Evolutionary conservation across 2,329 filamentous ascomycete genomes (phyloP).

Genomic region (Aspergillus tubingensis): DNA sequence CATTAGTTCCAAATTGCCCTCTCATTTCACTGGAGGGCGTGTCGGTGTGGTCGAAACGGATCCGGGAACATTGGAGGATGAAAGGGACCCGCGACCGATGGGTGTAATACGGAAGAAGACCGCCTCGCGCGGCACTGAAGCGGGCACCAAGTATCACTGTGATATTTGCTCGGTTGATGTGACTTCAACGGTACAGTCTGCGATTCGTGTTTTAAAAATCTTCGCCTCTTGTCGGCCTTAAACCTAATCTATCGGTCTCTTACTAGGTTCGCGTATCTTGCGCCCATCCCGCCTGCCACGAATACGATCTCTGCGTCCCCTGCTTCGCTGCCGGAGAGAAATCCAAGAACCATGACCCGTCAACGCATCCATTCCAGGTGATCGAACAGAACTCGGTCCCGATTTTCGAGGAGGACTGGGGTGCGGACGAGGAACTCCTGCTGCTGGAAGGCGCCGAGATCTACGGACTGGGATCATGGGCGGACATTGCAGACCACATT

Average conservation of each 20-base stretch:
- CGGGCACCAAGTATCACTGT: slow-evolving; percentile 92
- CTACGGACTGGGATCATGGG: slow-evolving; percentile 95
- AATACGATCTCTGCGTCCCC: slow-evolving; percentile 95
- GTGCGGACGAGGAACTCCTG: slow-evolving; percentile 93
- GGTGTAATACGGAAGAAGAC: slow-evolving; percentile 97
- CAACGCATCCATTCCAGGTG: slow-evolving; percentile 83
- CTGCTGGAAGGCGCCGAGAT: slow-evolving; percentile 92
- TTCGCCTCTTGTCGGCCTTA: neutral
- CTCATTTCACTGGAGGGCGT: slow-evolving; percentile 32
- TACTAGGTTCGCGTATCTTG: slow-evolving; percentile 88
- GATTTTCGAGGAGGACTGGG: slow-evolving; percentile 93
- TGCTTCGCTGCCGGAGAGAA: slow-evolving; percentile 84
- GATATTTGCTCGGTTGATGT: slow-evolving; percentile 97
- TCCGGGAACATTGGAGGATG: slow-evolving; percentile 42
- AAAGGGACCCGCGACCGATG: slow-evolving; percentile 58
- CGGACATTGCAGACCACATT: slow-evolving; percentile 96
- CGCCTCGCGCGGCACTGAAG: slow-evolving; percentile 78
- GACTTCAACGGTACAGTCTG: slow-evolving; percentile 75
- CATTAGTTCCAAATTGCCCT: slow-evolving; percentile 25
- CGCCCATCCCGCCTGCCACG: slow-evolving; percentile 77
- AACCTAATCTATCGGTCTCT: slow-evolving; percentile 4
- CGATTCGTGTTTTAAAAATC: slow-evolving; percentile 6
- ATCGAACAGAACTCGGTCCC: slow-evolving; percentile 99
- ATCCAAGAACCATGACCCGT: slow-evolving; percentile 82
- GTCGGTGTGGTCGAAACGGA: slow-evolving; percentile 32